These are phyloP conservation scores for Ogataea polymorpha DNA, from an alignment of 805 yeast species.

Conservation along the genomic window DNA sequence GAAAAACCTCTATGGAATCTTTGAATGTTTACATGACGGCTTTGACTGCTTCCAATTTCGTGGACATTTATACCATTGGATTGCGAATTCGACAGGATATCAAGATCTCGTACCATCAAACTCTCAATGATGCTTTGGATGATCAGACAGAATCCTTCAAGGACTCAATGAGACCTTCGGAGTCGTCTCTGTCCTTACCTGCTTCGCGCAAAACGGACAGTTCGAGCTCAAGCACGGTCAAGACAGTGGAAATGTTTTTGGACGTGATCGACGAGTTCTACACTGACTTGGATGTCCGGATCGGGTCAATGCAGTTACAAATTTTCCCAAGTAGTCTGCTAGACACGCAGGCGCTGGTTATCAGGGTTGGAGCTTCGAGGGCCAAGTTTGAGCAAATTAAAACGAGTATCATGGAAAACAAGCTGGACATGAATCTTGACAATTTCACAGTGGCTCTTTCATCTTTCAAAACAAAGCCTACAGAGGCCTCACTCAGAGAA, in stretches of 20 bases:
- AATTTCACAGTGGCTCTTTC: constrained; percentile 70
- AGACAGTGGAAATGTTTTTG: constrained; percentile 16
- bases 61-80: constrained; percentile 72
- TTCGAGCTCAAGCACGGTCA: background rate
- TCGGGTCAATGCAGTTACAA: constrained; percentile 56
- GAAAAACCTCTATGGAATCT: constrained; percentile 45
- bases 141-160: background rate
- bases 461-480: constrained; percentile 46
- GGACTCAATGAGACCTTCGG: background rate
- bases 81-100: constrained; percentile 72
- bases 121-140: constrained; percentile 50
- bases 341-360: constrained; percentile 72
- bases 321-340: constrained; percentile 80
- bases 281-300: constrained; percentile 62
- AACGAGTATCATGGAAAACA: constrained; percentile 47
- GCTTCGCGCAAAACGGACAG: background rate
- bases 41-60: constrained; percentile 76
- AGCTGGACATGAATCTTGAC: constrained; percentile 56
- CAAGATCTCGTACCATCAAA: constrained; percentile 69
- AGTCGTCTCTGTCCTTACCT: background rate
- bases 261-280: constrained; percentile 44
- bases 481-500: constrained; percentile 41
- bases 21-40: constrained; percentile 72
- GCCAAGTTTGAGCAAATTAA: constrained; percentile 52
- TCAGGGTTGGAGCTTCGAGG: constrained; percentile 52